Conservation (phyloP, 2,329 filamentous ascomycete genomes). For the Cryphonectria parasitica region DNA sequence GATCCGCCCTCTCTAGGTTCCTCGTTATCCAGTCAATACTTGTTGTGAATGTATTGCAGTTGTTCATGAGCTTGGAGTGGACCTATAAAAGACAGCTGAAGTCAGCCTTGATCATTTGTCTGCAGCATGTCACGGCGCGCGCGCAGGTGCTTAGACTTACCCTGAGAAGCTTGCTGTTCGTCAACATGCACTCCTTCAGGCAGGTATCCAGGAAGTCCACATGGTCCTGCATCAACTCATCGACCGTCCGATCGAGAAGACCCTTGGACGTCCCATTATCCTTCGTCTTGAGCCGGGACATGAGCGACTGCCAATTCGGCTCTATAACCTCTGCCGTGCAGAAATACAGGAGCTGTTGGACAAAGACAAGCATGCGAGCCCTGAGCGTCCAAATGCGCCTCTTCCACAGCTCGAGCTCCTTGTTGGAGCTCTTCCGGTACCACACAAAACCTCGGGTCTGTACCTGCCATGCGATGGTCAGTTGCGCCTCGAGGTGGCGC, state of each 20-base stretch:
- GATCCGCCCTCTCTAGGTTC: conserved; percentile 82
- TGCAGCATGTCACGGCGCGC: not conserved
- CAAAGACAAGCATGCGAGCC: conserved; percentile 93
- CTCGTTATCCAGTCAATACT: conserved; percentile 87
- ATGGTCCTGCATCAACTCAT: conserved; percentile 98
- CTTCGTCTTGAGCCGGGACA: conserved; percentile 77
- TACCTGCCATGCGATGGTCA: conserved; percentile 87
- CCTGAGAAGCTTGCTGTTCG: conserved; percentile 90
- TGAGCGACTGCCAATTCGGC: conserved; percentile 93
- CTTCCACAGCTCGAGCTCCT: conserved; percentile 87
- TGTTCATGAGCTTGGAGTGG: conserved; percentile 95
- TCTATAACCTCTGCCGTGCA: conserved; percentile 97
- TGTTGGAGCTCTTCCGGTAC: conserved; percentile 77
- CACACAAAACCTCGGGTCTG: conserved; percentile 82
- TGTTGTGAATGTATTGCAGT: conserved; percentile 89
- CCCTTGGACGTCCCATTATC: conserved; percentile 47
- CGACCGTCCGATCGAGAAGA: conserved; percentile 71
- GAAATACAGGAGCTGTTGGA: conserved; percentile 95
- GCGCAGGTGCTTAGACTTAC: conserved; percentile 52
- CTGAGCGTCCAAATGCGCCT: conserved; percentile 87
- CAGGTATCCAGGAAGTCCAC: conserved; percentile 98
- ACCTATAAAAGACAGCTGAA: conserved; percentile 62
- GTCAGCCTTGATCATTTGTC: conserved; percentile 9
- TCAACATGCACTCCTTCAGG: conserved; percentile 98
- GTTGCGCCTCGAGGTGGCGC: conserved; percentile 83